Percentiles rank a stretch among this genome's conserved stretches.
Evolutionary conservation across 2,329 filamentous ascomycete species (phyloP).

Genomic region (Biscogniauxia mediterranea): DNA sequence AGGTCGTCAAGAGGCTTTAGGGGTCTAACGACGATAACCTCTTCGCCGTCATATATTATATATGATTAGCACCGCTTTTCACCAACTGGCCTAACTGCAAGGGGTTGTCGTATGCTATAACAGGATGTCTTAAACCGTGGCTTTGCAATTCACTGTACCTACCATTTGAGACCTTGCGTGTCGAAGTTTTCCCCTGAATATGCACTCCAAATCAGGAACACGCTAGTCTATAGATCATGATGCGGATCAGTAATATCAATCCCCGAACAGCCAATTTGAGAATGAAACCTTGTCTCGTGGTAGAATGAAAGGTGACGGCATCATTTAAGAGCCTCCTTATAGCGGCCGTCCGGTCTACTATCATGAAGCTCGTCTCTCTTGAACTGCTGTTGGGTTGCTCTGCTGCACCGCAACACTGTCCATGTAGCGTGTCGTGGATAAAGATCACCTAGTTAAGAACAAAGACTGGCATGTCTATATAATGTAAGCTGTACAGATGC

Average conservation of each 20-base stretch:
- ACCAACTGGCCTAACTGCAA: background rate
- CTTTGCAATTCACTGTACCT: background rate
- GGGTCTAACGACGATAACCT: background rate
- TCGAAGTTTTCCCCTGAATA: slow-evolving; percentile 3
- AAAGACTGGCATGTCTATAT: background rate
- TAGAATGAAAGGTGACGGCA: background rate
- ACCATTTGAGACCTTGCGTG: background rate
- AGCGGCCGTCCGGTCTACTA: background rate
- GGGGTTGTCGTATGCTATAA: background rate
- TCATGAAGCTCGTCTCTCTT: background rate
- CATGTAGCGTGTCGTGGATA: background rate
- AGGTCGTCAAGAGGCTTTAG: background rate
- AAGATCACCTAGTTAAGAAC: background rate
- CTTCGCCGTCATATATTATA: background rate
- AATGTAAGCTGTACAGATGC: background rate
- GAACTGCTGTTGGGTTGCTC: background rate
- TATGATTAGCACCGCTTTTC: background rate
- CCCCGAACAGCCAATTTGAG: slow-evolving; percentile 3
- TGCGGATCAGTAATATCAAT: background rate
- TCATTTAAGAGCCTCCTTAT: background rate
- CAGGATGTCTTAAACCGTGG: background rate
- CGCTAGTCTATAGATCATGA: background rate
- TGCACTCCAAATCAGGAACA: background rate
- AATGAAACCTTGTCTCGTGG: slow-evolving; percentile 5
- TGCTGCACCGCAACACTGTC: background rate